Base-by-base conservation (phyloP, 2,329 filamentous ascomycete genomes). In the Conoideocrella luteorostrata region DNA sequence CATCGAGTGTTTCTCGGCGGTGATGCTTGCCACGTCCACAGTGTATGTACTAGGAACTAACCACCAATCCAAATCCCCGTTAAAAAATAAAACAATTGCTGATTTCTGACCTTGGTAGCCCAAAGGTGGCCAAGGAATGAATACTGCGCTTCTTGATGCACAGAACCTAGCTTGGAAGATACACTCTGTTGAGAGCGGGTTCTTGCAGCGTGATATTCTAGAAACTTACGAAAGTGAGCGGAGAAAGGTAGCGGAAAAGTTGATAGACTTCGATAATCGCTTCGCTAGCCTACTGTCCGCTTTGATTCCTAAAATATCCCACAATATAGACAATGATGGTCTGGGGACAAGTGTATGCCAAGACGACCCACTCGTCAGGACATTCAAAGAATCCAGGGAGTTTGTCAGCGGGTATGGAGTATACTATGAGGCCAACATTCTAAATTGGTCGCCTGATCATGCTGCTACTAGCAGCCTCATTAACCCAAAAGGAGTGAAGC, bases 161-260 rank as follows among this genome's bases (percentile, higher is more conserved):
- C 78, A 88, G 47, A 97, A 96, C 63, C 72, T 97, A 32, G 90
- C 90, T 7, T 97, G 90, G 90, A 97, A 97, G 70, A 86, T 96
- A 40, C 90, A 95, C 60, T 81, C 86, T 28, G 91, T 96, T 9
- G 89, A 95, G 60, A 74, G 76, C 21, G 88, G 88, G 11, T 87
- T 95, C 52, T 87, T 88, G 1, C 68, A 81, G 22, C 83, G 86
- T 48, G 77, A 78, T 3, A 73, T 93, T 17, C 75, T 97, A 40
- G 78, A 82, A 49, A 93, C 90, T 0, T 97, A 96, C 62, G 88
- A 96, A 66, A 74, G 76, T 3, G 90, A 96, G 66, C 83, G 90
- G 45, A 90, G 87, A 60, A 74, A 84, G 45, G 84, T 94, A 32
- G 91, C 91, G 5, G 86, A 95, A 64, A 86, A 79, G 10, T 75